A percentile compares a stretch with the other conserved stretches of the same genome.
phyloP scores from a whole-genome alignment of 1,139 yeast species.

The Blastobotrys ciferrii region DNA sequence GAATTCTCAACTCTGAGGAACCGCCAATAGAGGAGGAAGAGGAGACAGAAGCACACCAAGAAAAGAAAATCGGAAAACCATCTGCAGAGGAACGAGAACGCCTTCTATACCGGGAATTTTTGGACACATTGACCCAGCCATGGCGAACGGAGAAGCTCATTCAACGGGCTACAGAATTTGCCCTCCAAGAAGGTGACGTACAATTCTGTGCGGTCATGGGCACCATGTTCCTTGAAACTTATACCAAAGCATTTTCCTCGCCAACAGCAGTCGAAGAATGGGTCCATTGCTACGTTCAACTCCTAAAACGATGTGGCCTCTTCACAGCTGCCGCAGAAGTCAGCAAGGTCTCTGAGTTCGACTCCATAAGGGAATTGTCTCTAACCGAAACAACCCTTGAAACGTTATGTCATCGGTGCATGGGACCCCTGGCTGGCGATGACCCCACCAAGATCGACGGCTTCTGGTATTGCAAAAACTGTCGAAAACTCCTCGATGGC shows the following conservation, averaged over 20 bases:
- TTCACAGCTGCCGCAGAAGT: slow-evolving; percentile 61
- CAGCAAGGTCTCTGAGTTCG: slow-evolving; percentile 46
- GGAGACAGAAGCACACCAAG: neutral
- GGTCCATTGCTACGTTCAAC: slow-evolving; percentile 56
- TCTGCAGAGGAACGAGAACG: slow-evolving; percentile 2
- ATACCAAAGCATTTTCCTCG: slow-evolving; percentile 33
- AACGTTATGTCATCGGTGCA: slow-evolving; percentile 68
- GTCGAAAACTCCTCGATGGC: slow-evolving; percentile 57
- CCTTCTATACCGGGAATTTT: slow-evolving; percentile 19
- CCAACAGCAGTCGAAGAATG: slow-evolving; percentile 37
- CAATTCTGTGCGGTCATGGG: slow-evolving; percentile 61
- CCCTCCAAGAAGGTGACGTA: slow-evolving; percentile 63
- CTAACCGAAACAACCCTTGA: slow-evolving; percentile 57
- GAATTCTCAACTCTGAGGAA: neutral
- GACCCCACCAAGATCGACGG: slow-evolving; percentile 51
- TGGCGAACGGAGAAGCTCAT: slow-evolving; percentile 48
- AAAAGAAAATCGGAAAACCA: neutral
- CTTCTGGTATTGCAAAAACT: slow-evolving; percentile 77
- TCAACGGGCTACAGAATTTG: slow-evolving; percentile 50
- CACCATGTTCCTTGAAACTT: slow-evolving; percentile 51
- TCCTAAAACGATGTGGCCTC: slow-evolving; percentile 51
- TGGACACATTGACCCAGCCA: slow-evolving; percentile 43
- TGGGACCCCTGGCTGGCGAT: slow-evolving; percentile 56
- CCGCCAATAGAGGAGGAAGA: slow-evolving; percentile 21
- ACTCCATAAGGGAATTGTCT: slow-evolving; percentile 47